phyloP scores from a whole-genome alignment of 2,329 filamentous ascomycete species.

The Penicillium brasilianum region DNA sequence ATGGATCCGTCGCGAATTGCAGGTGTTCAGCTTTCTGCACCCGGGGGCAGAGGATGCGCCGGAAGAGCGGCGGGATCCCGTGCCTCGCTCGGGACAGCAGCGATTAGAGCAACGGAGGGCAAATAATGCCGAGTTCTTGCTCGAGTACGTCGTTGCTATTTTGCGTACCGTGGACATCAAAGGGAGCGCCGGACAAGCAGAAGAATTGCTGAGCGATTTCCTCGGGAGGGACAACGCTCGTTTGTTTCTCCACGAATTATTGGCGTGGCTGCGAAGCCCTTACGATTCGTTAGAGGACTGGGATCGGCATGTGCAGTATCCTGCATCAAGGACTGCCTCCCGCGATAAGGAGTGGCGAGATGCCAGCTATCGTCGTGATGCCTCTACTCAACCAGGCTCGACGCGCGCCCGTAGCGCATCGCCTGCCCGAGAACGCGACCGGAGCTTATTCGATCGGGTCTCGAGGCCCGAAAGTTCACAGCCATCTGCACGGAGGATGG shows the following conservation, averaged over 20 bases:
- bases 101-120: slow-evolving; percentile 53
- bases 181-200: slow-evolving; percentile 76
- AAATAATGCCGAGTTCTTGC: slow-evolving; percentile 79
- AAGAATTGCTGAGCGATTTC: slow-evolving; percentile 78
- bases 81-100: slow-evolving; percentile 37
- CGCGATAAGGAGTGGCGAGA: slow-evolving; percentile 3
- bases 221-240: slow-evolving; percentile 73
- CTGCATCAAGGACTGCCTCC: slow-evolving; percentile 26
- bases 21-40: slow-evolving; percentile 77
- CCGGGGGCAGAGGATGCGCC: slow-evolving; percentile 36
- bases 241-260: slow-evolving; percentile 83
- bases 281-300: slow-evolving; percentile 73
- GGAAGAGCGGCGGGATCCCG: slow-evolving; percentile 20
- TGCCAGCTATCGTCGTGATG: slow-evolving; percentile 18
- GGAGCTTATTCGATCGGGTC: slow-evolving; percentile 31
- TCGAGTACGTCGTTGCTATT: slow-evolving; percentile 85
- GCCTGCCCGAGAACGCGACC: slow-evolving; percentile 26
- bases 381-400: background rate
- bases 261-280: slow-evolving; percentile 81
- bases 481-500: background rate
- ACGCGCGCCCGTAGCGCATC: slow-evolving; percentile 25
- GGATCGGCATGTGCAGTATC: slow-evolving; percentile 81
- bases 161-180: slow-evolving; percentile 82
- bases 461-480: slow-evolving; percentile 26
- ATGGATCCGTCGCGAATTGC: slow-evolving; percentile 83